A percentile compares a stretch with the other conserved stretches of the same genome.
phyloP scores from a whole-genome alignment of 75 land plant genomes.

The Pinus taeda region DNA sequence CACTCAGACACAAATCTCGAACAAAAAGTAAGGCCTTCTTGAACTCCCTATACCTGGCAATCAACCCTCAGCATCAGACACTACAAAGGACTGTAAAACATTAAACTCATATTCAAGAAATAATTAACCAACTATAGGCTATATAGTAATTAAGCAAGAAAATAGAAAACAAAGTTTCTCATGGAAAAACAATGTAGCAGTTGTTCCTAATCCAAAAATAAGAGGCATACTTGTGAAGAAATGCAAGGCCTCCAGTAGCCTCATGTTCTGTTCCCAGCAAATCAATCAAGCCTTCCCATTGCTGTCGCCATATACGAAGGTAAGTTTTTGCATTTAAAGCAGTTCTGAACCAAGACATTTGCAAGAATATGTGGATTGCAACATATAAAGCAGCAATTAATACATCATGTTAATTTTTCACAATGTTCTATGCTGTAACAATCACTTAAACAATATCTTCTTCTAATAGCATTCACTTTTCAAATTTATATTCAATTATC shows the following conservation, averaged over 20 bases:
- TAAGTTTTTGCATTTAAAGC: background rate
- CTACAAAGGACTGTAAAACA: background rate
- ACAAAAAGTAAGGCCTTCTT: conserved; percentile 58
- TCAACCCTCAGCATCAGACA: background rate
- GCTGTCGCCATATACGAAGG: conserved; percentile 31
- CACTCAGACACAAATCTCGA: conserved; percentile 17
- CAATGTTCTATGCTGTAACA: no score
- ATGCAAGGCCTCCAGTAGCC: conserved; percentile 74
- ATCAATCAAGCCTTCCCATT: conserved; percentile 87
- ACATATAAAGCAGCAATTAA: background rate
- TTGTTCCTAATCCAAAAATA: background rate
- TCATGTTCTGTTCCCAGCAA: conserved; percentile 67
- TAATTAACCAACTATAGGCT: background rate
- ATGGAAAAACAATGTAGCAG: conserved; percentile 2
- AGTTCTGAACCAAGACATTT: background rate
- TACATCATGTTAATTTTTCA: no score
- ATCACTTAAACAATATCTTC: no score
- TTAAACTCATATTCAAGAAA: background rate
- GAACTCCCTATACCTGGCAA: conserved; percentile 81
- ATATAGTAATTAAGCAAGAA: background rate
- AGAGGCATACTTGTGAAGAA: conserved; percentile 64
- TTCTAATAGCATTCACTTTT: no score
- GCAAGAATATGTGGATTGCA: background rate
- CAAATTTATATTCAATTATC: no score
- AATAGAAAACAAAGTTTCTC: background rate